Evolutionary conservation across 2,329 filamentous ascomycete genomes (phyloP).

Genomic region (Pseudomassariella vexata): DNA sequence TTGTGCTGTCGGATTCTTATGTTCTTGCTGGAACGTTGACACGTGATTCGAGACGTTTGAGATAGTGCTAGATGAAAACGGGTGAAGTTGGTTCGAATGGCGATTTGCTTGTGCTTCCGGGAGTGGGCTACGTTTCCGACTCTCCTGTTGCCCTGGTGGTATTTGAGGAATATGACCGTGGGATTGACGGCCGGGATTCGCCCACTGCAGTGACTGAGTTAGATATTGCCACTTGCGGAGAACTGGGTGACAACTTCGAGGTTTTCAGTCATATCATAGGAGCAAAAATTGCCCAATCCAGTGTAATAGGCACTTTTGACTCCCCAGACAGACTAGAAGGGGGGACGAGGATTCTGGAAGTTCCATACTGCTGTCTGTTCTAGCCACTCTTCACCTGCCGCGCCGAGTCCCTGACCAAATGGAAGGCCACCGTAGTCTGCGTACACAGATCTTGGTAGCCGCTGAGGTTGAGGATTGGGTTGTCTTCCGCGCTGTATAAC

Average conservation of each 20-base stretch:
- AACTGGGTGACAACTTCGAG: no score
- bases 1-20: slow-evolving; percentile 17
- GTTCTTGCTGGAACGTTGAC: slow-evolving; percentile 17
- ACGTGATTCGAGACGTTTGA: slow-evolving; percentile 11
- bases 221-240: no score
- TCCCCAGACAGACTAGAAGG: no score
- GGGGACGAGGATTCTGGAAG: no score
- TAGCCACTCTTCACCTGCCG: slow-evolving; percentile 79
- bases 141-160: slow-evolving; percentile 31
- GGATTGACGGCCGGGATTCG: slow-evolving; percentile 76
- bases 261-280: no score
- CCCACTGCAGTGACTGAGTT: no score
- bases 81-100: slow-evolving; percentile 30
- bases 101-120: slow-evolving; percentile 28
- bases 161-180: slow-evolving; percentile 41
- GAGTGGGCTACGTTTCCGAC: slow-evolving; percentile 12
- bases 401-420: slow-evolving; percentile 45
- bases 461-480: slow-evolving; percentile 24
- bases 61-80: slow-evolving; percentile 27
- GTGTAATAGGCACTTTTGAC: no score
- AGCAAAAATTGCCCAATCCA: no score
- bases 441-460: slow-evolving; percentile 30
- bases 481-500: slow-evolving; percentile 22
- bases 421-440: slow-evolving; percentile 43
- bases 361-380: slow-evolving; percentile 82